Evolutionary conservation across 805 yeast species (phyloP).

Genomic region (Candida incommunis): DNA sequence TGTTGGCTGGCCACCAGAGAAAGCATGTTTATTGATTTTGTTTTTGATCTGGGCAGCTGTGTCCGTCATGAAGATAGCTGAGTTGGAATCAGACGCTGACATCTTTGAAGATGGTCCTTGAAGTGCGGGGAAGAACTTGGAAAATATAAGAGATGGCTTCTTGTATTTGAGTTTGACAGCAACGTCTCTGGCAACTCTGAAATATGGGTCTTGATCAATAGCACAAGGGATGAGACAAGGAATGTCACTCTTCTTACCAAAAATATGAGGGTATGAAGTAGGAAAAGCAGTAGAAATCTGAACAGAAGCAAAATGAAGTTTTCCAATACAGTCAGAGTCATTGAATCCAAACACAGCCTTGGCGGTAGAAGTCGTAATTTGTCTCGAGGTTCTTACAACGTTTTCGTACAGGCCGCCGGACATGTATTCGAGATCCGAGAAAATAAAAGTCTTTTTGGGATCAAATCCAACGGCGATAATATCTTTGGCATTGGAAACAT

Average conservation of each 20-base stretch:
- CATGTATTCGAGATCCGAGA: conserved; percentile 87
- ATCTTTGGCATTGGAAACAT: conserved; percentile 78
- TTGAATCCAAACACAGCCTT: conserved; percentile 93
- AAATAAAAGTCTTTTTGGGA: conserved; percentile 87
- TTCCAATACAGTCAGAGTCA: conserved; percentile 91
- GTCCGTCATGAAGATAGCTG: conserved; percentile 92
- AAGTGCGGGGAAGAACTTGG: conserved; percentile 94
- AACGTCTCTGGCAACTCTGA: conserved; percentile 94
- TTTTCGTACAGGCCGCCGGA: conserved; percentile 89
- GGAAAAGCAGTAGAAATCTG: conserved; percentile 96
- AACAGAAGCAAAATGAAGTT: conserved; percentile 85
- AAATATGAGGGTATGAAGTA: conserved; percentile 85
- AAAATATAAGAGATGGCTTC: conserved; percentile 85
- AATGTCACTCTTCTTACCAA: conserved; percentile 75
- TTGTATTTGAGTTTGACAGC: conserved; percentile 83
- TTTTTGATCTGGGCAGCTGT: conserved; percentile 83
- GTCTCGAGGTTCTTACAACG: conserved; percentile 83
- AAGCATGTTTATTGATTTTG: conserved; percentile 92
- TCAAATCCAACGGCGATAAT: conserved; percentile 90
- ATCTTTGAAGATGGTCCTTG: conserved; percentile 95
- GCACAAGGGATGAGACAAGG: conserved; percentile 98
- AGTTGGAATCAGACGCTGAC: conserved; percentile 88
- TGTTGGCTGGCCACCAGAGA: conserved; percentile 83
- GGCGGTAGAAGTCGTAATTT: conserved; percentile 93
- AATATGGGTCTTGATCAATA: conserved; percentile 97